Evolutionary conservation across 2,329 filamentous ascomycete species (phyloP).

Genomic region (Didymellaceae sp.): DNA sequence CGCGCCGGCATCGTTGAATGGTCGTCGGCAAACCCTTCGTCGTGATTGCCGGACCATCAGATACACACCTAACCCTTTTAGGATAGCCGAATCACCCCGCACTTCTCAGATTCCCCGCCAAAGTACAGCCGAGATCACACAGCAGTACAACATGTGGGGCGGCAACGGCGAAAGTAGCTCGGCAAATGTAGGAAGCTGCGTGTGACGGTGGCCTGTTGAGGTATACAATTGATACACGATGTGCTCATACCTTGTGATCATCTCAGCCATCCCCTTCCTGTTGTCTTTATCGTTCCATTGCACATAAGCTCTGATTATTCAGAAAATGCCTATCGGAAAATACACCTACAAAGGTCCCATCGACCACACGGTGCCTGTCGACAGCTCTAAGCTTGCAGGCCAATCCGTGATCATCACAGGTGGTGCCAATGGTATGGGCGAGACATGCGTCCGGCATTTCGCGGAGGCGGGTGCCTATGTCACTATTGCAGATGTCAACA

Average conservation of each 20-base stretch:
- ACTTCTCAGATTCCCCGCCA: not conserved
- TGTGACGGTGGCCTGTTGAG: not conserved
- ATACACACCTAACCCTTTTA: no score
- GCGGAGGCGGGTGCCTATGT: slow-evolving; percentile 42
- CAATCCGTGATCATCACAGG: slow-evolving; percentile 59
- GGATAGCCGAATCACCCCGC: not conserved
- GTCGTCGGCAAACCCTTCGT: no score
- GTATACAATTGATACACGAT: not conserved
- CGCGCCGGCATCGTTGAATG: not conserved
- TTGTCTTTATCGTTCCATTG: not conserved
- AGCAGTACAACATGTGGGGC: not conserved
- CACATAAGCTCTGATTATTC: not conserved
- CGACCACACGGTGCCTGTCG: slow-evolving; percentile 45
- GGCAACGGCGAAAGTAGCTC: not conserved
- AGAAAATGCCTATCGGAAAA: slow-evolving; percentile 24
- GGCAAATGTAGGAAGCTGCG: not conserved
- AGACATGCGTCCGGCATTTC: slow-evolving; percentile 41
- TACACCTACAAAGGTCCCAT: slow-evolving; percentile 47
- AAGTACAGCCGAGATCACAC: not conserved
- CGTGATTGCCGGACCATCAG: no score
- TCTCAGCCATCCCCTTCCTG: not conserved
- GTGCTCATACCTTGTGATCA: not conserved
- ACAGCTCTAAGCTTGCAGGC: slow-evolving; percentile 48
- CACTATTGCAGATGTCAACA: slow-evolving; percentile 44
- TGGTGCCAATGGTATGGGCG: slow-evolving; percentile 52